Base-by-base conservation (phyloP, 73 alveolate species). In the Paramecium octaurelia region DNA sequence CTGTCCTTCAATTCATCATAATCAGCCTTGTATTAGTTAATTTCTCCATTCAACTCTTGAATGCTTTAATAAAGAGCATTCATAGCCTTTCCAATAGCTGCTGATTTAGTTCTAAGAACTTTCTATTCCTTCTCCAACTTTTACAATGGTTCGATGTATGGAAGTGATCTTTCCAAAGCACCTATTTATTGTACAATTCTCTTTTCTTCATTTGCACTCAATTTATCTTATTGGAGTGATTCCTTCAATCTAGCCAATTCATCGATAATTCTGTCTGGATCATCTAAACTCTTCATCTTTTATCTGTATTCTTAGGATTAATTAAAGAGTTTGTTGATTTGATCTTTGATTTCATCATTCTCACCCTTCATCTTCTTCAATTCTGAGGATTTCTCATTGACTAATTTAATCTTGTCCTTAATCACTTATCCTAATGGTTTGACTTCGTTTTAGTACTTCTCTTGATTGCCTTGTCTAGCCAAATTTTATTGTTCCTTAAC, bases 191-290 rank as follows among this genome's bases (percentile, higher is more conserved):
- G n/a, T n/a, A 73, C 57, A 2, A 73, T 73, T 73, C 59, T 73
- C 87, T 73, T 73, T 35, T 73, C 87, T 73, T 73, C 87, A 40
- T 34, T 73, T 14, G 87, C 57, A 36, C 60, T 73, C 16, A 73
- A 73, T 11, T 38, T 73, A 73, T 73, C 87, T 34, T 36, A 73
- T 73, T 73, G 9, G 8, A 73, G 46, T n/a, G 87, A 73, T 73
- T 73, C 87, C 87, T 73, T 73, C 35, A 73, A 73, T 73, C 87
- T 73, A 16, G 60, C 87, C 59, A 73, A 34, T 73, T 73, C 87
- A 16, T 73, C 59, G 11, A 73, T 73, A 16, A 73, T 73, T 35
- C 34, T 38, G n/a, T 73, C 87, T 73, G 87, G 87, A 73, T 40
- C 46, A 21, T 73, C 87, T 21, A 73, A 38, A 36, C 60, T 36